Evolutionary conservation across 2,329 filamentous ascomycete genomes (phyloP).

Genomic region (Scolecobasidium constrictum): DNA sequence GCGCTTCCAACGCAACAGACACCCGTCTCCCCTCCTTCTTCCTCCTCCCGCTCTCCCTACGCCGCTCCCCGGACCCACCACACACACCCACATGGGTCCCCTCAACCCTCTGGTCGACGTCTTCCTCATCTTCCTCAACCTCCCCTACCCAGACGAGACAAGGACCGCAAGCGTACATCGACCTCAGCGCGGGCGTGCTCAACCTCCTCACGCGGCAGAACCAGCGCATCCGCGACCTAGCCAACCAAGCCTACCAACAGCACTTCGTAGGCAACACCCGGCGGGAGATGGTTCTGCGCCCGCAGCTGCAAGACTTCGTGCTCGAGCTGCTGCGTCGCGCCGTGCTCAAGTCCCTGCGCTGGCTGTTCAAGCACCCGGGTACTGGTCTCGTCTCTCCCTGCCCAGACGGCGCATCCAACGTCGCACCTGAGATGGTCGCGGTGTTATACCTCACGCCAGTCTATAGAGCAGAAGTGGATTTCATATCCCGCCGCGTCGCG

Average conservation of each 20-base stretch:
- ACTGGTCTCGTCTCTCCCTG: background rate
- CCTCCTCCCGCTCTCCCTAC: constrained; percentile 4
- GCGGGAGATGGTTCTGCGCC: background rate
- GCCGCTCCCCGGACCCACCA: background rate
- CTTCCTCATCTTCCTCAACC: background rate
- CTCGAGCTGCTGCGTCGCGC: constrained; percentile 3
- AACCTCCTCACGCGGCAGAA: background rate
- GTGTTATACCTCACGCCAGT: background rate
- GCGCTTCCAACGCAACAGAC: constrained; percentile 1
- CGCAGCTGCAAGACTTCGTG: constrained; percentile 2
- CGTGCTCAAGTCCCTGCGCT: constrained; percentile 3
- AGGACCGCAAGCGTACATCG: background rate
- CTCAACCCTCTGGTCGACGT: background rate
- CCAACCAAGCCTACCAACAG: background rate
- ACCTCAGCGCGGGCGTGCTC: background rate
- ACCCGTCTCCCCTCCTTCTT: constrained; percentile 9
- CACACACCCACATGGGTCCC: background rate
- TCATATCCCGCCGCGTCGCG: background rate
- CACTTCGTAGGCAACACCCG: background rate
- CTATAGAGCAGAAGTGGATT: background rate
- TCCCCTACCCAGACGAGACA: background rate
- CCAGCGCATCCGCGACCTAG: background rate
- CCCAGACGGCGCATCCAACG: background rate
- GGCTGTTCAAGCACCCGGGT: constrained; percentile 3
- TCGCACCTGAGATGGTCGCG: background rate